These are phyloP conservation scores for Clausena lansium DNA, from an alignment of 345 rosid genomes.

Conservation along the genomic window DNA sequence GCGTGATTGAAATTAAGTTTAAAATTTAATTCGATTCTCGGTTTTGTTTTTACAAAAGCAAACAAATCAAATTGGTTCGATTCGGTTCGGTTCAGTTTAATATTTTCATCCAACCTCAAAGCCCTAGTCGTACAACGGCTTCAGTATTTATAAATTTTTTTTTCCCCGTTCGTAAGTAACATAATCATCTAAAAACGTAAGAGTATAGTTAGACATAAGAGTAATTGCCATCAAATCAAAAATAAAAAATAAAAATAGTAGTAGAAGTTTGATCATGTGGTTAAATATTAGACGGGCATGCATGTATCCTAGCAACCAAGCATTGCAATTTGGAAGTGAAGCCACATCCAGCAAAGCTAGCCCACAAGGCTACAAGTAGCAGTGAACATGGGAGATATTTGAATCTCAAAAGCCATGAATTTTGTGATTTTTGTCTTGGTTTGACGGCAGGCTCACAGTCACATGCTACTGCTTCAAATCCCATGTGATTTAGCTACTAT, in stretches of 20 bases:
- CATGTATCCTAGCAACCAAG: slow-evolving; percentile 40
- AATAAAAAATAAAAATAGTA: background rate
- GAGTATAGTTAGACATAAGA: no score
- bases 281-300: slow-evolving; percentile 6
- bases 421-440: slow-evolving; percentile 6
- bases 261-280: background rate
- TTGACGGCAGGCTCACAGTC: slow-evolving; percentile 33
- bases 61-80: no score
- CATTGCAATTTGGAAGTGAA: slow-evolving; percentile 20
- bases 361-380: slow-evolving; percentile 1
- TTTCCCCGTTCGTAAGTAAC: no score
- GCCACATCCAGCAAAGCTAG: slow-evolving; percentile 17
- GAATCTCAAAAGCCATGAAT: slow-evolving; percentile 7
- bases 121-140: no score
- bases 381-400: slow-evolving; percentile 12
- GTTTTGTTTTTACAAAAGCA: no score
- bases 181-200: no score
- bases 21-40: no score
- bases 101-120: no score
- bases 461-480: slow-evolving; percentile 10
- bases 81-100: no score
- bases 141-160: no score
- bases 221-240: no score
- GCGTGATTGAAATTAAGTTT: no score
- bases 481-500: slow-evolving; percentile 46